phyloP scores from a whole-genome alignment of 2,329 filamentous ascomycete genomes.

The Sporothrix pallida region DNA sequence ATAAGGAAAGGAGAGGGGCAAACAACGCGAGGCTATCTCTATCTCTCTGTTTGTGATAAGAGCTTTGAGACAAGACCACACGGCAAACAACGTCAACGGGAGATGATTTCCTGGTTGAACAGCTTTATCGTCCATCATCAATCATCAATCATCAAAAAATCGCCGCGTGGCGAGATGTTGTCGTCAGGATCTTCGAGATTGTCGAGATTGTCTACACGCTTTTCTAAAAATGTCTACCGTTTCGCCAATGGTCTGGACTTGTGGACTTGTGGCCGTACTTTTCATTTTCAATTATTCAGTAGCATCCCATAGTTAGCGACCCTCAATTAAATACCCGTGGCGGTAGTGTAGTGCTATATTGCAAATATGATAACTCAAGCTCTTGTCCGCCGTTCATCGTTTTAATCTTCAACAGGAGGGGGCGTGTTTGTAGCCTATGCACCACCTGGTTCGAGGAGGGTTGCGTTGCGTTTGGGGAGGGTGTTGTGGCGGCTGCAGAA shows the following conservation, averaged over 20 bases:
- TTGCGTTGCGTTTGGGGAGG: neutral
- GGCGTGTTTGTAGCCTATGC: neutral
- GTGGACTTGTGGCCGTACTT: neutral
- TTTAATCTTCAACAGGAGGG: neutral
- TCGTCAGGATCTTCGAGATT: slow-evolving; percentile 1
- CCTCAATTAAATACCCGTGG: no score
- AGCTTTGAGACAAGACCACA: neutral
- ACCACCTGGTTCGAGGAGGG: neutral
- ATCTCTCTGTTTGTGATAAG: neutral
- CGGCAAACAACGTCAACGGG: neutral
- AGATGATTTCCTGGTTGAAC: neutral
- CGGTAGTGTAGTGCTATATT: no score
- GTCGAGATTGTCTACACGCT: neutral
- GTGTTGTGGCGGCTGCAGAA: slow-evolving; percentile 20
- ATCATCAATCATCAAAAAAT: neutral
- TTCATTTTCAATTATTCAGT: neutral
- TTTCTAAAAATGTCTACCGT: neutral
- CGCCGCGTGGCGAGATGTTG: neutral
- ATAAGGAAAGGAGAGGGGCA: neutral
- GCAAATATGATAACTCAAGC: no score
- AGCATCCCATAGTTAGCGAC: neutral
- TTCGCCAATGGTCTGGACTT: neutral
- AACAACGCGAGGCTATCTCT: neutral
- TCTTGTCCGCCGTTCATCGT: no score
- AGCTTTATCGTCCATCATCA: neutral